Conservation (phyloP, 2,329 filamentous ascomycete species). For the Arachnomyces sp. region DNA sequence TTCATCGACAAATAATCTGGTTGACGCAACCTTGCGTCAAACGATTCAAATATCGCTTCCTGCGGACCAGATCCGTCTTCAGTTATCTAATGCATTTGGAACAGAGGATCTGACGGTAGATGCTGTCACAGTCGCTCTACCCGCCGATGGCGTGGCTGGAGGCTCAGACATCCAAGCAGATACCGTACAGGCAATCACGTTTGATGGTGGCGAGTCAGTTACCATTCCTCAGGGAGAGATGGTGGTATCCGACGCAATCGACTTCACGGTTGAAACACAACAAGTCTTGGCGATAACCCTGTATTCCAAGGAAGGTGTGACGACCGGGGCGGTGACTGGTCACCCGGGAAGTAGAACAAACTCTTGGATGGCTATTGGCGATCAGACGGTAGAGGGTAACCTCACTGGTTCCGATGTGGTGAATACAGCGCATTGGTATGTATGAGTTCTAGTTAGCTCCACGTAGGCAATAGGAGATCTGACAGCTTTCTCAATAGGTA, state of each 20-base stretch:
- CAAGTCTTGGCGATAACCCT: constrained; percentile 52
- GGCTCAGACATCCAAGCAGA: constrained; percentile 45
- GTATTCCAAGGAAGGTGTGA: constrained; percentile 52
- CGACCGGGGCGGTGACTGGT: constrained; percentile 50
- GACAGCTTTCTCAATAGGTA: constrained; percentile 43
- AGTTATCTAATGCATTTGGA: constrained; percentile 61
- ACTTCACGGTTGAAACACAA: constrained; percentile 45
- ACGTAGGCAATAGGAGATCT: constrained; percentile 7
- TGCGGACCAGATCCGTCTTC: constrained; percentile 51
- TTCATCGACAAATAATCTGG: constrained; percentile 37
- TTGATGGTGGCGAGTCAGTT: constrained; percentile 44
- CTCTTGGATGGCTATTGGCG: constrained; percentile 52
- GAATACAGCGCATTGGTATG: constrained; percentile 38
- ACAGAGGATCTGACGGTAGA: constrained; percentile 53
- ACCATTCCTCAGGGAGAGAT: constrained; percentile 51
- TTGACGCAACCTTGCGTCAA: constrained; percentile 58
- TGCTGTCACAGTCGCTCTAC: constrained; percentile 50
- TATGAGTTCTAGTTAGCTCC: not conserved
- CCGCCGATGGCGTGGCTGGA: constrained; percentile 37
- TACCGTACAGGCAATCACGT: constrained; percentile 50
- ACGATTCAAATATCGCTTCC: constrained; percentile 55
- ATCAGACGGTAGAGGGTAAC: constrained; percentile 45
- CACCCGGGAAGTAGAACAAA: constrained; percentile 60
- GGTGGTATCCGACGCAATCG: constrained; percentile 54
- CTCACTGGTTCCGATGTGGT: constrained; percentile 33